phyloP scores from a whole-genome alignment of 345 rosid species.

The Brassica juncea region DNA sequence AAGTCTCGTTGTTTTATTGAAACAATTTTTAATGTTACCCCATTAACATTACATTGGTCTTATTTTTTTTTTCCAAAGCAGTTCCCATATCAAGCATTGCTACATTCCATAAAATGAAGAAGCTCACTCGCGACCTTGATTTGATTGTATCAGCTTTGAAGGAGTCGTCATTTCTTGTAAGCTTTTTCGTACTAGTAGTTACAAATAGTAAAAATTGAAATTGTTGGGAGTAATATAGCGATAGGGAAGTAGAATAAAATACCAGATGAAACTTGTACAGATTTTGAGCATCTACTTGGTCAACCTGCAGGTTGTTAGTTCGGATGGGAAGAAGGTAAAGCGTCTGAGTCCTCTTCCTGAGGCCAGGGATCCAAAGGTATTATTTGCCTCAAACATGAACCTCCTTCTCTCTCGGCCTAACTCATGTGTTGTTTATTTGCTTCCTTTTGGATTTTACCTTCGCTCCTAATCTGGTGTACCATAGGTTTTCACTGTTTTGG shows the following conservation, averaged over 20 bases:
- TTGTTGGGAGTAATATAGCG: background rate
- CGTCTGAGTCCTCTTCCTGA: conserved; percentile 64
- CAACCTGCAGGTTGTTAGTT: conserved; percentile 60
- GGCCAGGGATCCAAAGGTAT: conserved; percentile 80
- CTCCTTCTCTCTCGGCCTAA: conserved; percentile 3
- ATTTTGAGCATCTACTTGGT: conserved; percentile 30
- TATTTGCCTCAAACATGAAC: conserved; percentile 20
- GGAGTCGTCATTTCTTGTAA: conserved; percentile 82
- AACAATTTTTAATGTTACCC: background rate
- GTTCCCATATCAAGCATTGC: conserved; percentile 76
- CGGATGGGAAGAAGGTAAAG: conserved; percentile 85
- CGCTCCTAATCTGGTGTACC: conserved; percentile 36
- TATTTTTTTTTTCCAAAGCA: conserved; percentile 41
- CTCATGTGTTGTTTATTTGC: background rate
- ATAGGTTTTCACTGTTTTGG: conserved; percentile 82
- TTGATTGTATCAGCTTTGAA: conserved; percentile 59
- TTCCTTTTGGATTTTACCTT: background rate
- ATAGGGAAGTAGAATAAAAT: background rate
- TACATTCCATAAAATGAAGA: conserved; percentile 78
- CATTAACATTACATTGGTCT: too few species aligned
- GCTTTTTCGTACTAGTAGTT: conserved; percentile 17
- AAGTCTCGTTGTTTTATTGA: background rate
- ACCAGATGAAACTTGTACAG: background rate
- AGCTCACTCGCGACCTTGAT: conserved; percentile 60
- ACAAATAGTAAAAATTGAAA: background rate